Evolutionary conservation across 208 protist genomes (phyloP).

Genomic region (Angomonas deanei): DNA sequence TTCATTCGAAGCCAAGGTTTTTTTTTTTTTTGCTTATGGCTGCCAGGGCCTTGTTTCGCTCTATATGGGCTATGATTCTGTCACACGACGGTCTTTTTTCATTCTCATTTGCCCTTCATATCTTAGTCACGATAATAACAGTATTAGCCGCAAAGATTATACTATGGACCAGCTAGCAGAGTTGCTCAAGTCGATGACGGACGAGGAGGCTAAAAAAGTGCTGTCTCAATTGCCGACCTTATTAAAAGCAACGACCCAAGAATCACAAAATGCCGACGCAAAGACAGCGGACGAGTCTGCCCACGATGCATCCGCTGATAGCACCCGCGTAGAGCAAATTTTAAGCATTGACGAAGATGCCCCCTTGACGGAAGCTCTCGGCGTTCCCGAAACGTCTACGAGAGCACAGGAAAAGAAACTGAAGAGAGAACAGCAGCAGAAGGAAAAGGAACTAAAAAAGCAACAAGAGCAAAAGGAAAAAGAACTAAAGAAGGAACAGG

Average conservation of each 20-base stretch:
- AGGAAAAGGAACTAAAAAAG: slow-evolving; percentile 10
- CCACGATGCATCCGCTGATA: neutral
- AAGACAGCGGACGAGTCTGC: neutral
- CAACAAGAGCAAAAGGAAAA: slow-evolving; percentile 16
- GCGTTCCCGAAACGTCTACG: slow-evolving; percentile 8
- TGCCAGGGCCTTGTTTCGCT: too few species aligned
- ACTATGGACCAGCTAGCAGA: too few species aligned
- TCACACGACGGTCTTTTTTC: neutral
- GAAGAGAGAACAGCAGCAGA: slow-evolving; percentile 3
- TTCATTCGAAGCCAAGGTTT: too few species aligned
- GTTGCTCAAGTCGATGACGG: too few species aligned
- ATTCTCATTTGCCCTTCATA: too few species aligned
- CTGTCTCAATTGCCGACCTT: too few species aligned
- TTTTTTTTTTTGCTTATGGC: neutral
- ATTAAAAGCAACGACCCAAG: too few species aligned
- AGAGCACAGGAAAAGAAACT: slow-evolving; percentile 11
- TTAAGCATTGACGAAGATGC: neutral
- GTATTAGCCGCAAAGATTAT: too few species aligned
- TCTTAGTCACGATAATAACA: too few species aligned
- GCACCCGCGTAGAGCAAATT: neutral
- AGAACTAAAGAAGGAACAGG: slow-evolving; percentile 3
- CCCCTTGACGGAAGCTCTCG: neutral
- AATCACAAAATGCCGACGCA: neutral
- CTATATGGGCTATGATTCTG: too few species aligned
- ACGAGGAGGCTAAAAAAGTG: too few species aligned